Evolutionary conservation across 2,329 filamentous ascomycete species (phyloP).

Genomic region (Arthrobotrys musiformis): DNA sequence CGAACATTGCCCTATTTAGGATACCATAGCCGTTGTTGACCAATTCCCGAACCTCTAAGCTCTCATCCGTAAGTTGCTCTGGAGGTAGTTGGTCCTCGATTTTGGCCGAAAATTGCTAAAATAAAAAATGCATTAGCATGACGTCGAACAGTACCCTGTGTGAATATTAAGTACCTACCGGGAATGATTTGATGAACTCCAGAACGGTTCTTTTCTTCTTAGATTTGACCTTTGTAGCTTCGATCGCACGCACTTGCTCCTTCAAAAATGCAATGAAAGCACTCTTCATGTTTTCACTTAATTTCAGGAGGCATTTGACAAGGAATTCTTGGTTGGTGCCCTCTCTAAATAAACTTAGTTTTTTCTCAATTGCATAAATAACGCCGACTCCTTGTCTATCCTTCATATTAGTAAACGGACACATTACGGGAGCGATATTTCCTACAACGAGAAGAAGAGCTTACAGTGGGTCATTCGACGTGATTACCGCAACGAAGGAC

Average conservation of each 20-base stretch:
- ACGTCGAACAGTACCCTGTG: conserved; percentile 28
- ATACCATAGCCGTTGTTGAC: conserved; percentile 89
- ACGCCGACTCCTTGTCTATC: conserved; percentile 86
- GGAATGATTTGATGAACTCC: conserved; percentile 92
- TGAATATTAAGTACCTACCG: conserved; percentile 61
- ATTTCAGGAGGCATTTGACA: conserved; percentile 79
- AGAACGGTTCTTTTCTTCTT: conserved; percentile 93
- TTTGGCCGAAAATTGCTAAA: conserved; percentile 58
- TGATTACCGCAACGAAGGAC: conserved; percentile 82
- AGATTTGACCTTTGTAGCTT: conserved; percentile 98
- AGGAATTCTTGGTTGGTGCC: conserved; percentile 89
- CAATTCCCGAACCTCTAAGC: conserved; percentile 76
- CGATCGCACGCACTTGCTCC: conserved; percentile 92
- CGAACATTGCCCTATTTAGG: conserved; percentile 95
- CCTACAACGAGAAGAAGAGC: conserved; percentile 61
- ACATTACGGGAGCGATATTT: not conserved
- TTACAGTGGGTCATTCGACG: conserved; percentile 82
- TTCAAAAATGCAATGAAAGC: conserved; percentile 91
- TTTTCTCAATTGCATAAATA: conserved; percentile 81
- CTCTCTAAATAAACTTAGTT: conserved; percentile 81
- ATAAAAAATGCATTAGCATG: conserved; percentile 13
- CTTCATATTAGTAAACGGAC: conserved; percentile 8
- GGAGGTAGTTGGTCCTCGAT: conserved; percentile 60
- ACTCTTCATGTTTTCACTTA: conserved; percentile 77
- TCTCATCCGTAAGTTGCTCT: conserved; percentile 63